Evolutionary conservation across 1,139 yeast species (phyloP), one percentile per base, ranked within the genome.

Genomic region (Suhomyces bokatorum): DNA sequence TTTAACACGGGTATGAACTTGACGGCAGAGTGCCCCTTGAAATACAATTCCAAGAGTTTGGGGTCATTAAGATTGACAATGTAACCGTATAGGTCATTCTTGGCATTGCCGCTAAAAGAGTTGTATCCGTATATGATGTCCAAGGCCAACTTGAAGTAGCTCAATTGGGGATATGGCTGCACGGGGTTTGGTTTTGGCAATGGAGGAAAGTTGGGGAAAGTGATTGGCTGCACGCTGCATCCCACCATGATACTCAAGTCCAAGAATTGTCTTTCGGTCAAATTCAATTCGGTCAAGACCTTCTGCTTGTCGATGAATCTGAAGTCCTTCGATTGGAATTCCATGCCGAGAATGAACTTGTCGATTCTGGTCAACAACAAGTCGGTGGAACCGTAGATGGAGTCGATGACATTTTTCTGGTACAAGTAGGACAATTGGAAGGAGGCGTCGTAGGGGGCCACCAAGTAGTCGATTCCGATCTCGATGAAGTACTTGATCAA

Each of bases 341-440:
- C 96, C 76, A 89, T 77, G 17, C 85, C 81, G 40, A 85, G 65
- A 47, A 91, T 83, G 48, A 89, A 82, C 55, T 81, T 86, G 49
- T 86, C 95, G 33, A 87, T 76, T 32, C 70, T 66, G 13, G 79
- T 73, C 60, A 91, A 70, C 39, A 91, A 68, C 38, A 83, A 74
- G 56, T 93, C 98, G 2, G 91, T 83, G 9, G 97, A 86, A 1
- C 96, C 96, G 62, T 83, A 89, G 32, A 91, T 80, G 1, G 87
- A 82, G 63, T 91, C 95, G 44, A 91, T 78, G 35, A 75, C 64
- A 3, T 70, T 73, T 40, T 69, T 74, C 44, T 75, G 77, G 51
- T 77, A 71, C 56, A 91, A 69, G 57, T 88, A 89, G 9, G 88
- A 80, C 55, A 93, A 72, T 64, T 93, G 98, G 43, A 87, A 81